A percentile compares a stretch with the other conserved stretches of the same genome.
Evolutionary conservation across 2,329 filamentous ascomycete genomes (phyloP).

Genomic region (Talaromyces sp.): DNA sequence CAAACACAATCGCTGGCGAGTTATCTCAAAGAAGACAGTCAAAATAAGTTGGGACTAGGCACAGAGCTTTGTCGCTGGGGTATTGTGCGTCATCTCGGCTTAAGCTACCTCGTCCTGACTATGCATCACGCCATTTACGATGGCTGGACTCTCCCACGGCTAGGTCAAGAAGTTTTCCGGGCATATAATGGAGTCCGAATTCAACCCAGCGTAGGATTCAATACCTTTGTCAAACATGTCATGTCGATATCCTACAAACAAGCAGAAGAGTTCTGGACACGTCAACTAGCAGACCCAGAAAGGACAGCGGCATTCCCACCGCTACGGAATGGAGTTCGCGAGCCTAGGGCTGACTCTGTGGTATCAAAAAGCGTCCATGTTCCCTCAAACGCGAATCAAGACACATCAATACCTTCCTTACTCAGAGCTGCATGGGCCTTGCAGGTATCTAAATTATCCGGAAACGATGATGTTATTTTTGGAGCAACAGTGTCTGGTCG

Average conservation of each 20-base stretch:
- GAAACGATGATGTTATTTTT: slow-evolving; percentile 35
- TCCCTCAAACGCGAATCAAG: background rate
- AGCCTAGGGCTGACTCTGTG: background rate
- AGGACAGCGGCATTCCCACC: background rate
- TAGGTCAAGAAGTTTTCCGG: slow-evolving; percentile 23
- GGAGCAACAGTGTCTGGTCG: slow-evolving; percentile 38
- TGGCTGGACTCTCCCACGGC: too few relatives aligned
- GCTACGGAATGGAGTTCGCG: background rate
- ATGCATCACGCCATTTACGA: slow-evolving; percentile 44
- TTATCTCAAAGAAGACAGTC: too few relatives aligned
- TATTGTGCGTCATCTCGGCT: slow-evolving; percentile 17
- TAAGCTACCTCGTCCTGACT: slow-evolving; percentile 39
- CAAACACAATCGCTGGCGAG: too few relatives aligned
- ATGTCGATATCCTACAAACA: too few relatives aligned
- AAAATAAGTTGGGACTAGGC: slow-evolving; percentile 16
- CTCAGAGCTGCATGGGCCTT: slow-evolving; percentile 4
- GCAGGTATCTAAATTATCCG: slow-evolving; percentile 9
- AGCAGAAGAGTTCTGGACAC: background rate
- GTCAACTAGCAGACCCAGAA: background rate
- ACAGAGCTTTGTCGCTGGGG: slow-evolving; percentile 19
- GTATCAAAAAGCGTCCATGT: background rate
- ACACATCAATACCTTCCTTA: background rate
- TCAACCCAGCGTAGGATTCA: background rate
- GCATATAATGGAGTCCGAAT: slow-evolving; percentile 18
- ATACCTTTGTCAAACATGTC: background rate